phyloP scores from a whole-genome alignment of 495 filamentous ascomycete genomes.

The Aspergillus cavernicola region DNA sequence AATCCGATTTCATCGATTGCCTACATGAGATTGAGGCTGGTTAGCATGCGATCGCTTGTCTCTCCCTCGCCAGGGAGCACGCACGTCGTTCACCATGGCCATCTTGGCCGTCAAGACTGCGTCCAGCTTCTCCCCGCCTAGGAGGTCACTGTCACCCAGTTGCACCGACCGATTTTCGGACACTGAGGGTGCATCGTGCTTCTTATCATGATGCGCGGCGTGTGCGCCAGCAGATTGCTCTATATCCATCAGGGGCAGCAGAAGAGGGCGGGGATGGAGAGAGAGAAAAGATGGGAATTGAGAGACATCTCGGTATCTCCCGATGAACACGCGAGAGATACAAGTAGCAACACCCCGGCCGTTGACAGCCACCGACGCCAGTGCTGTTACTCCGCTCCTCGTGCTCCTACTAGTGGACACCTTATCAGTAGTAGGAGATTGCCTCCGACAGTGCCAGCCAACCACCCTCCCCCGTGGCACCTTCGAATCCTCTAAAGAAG shows the following conservation, averaged over 20 bases:
- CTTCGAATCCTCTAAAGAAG: too few species aligned
- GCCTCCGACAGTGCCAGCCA: too few species aligned
- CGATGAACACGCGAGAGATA: too few species aligned
- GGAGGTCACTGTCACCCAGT: conserved; percentile 47
- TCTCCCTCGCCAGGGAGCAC: conserved; percentile 14
- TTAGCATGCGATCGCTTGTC: neutral
- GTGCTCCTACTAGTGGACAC: too few species aligned
- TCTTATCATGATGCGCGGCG: neutral
- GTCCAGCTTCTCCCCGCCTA: conserved; percentile 49
- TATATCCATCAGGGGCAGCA: neutral
- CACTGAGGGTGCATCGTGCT: neutral
- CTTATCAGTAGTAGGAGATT: too few species aligned
- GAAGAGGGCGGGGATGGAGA: neutral
- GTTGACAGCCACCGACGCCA: too few species aligned
- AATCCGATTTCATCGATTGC: conserved; percentile 73
- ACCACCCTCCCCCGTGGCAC: too few species aligned
- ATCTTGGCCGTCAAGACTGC: conserved; percentile 66
- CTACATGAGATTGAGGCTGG: conserved; percentile 25
- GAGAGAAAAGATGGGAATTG: too few species aligned
- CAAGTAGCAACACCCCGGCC: too few species aligned
- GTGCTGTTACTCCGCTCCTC: too few species aligned
- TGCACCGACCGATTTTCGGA: neutral
- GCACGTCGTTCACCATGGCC: conserved; percentile 65
- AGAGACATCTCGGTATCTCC: too few species aligned
- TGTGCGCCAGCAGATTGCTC: neutral